Conservation (phyloP, 129 eudicot genomes). For the Flaveria robusta region DNA sequence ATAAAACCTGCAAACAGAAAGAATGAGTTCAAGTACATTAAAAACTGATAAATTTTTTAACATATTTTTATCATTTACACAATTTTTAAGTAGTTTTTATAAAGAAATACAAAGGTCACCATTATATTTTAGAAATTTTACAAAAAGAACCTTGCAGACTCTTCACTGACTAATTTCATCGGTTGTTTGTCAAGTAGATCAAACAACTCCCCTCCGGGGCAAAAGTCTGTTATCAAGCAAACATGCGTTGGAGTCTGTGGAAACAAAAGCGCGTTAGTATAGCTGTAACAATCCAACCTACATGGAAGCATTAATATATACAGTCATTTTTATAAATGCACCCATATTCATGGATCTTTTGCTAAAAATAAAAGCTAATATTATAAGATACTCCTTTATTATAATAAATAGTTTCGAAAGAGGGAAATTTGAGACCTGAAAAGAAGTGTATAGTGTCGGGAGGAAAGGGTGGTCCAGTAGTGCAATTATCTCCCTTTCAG, state of each 20-base stretch:
- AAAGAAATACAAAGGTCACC: neutral
- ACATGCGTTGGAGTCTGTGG: constrained; percentile 93
- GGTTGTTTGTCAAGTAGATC: constrained; percentile 96
- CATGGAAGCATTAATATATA: neutral
- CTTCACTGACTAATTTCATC: constrained; percentile 76
- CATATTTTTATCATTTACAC: neutral
- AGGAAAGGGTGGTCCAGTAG: constrained; percentile 97
- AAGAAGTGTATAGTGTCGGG: constrained; percentile 85
- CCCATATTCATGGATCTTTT: too few species aligned
- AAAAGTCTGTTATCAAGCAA: constrained; percentile 97
- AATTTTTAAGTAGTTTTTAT: neutral
- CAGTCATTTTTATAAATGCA: too few species aligned
- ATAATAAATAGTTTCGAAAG: neutral
- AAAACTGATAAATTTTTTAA: neutral
- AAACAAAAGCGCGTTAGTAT: constrained; percentile 29
- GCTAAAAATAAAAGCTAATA: too few species aligned
- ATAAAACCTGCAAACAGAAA: constrained; percentile 65
- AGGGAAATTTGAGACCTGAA: constrained; percentile 57
- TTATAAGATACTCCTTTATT: too few species aligned
- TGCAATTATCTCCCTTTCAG: constrained; percentile 91
- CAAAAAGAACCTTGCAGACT: constrained; percentile 76
- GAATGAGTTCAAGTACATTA: neutral
- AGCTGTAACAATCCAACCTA: neutral
- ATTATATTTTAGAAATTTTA: neutral
- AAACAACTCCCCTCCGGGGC: constrained; percentile 95